Evolutionary conservation across 129 eudicot genomes (phyloP).

Genomic region (Oenanthe sinensis): DNA sequence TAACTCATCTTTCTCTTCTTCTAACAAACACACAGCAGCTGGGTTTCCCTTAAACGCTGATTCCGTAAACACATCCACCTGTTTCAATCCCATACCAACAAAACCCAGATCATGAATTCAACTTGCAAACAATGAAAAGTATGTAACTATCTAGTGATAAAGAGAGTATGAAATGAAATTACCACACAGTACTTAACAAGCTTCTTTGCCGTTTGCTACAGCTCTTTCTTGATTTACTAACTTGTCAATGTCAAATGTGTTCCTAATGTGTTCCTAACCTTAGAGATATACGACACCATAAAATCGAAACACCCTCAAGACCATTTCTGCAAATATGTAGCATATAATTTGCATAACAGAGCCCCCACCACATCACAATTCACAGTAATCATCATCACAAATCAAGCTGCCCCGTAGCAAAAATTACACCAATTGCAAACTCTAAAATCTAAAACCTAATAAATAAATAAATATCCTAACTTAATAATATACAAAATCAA

Average conservation of each 20-base stretch:
- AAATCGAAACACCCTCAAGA: too few relatives aligned
- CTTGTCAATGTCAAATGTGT: neutral
- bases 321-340: too few relatives aligned
- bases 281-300: too few relatives aligned
- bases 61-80: slow-evolving; percentile 77
- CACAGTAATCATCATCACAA: neutral
- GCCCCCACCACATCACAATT: too few relatives aligned
- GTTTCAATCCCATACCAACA: neutral
- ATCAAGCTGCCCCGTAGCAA: neutral
- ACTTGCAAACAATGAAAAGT: neutral
- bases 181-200: slow-evolving; percentile 52
- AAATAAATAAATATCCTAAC: neutral
- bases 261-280: neutral
- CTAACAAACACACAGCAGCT: slow-evolving; percentile 82
- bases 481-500: too few relatives aligned
- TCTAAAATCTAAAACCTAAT: neutral
- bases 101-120: neutral
- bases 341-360: too few relatives aligned
- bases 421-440: neutral
- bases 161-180: slow-evolving; percentile 1
- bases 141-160: neutral
- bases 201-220: slow-evolving; percentile 35
- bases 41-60: slow-evolving; percentile 88
- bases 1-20: slow-evolving; percentile 49
- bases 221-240: neutral